Evolutionary conservation across 1,139 yeast genomes (phyloP), one percentile per base, ranked within the genome.

Genomic region (Kurtzmaniella quercitrusa): DNA sequence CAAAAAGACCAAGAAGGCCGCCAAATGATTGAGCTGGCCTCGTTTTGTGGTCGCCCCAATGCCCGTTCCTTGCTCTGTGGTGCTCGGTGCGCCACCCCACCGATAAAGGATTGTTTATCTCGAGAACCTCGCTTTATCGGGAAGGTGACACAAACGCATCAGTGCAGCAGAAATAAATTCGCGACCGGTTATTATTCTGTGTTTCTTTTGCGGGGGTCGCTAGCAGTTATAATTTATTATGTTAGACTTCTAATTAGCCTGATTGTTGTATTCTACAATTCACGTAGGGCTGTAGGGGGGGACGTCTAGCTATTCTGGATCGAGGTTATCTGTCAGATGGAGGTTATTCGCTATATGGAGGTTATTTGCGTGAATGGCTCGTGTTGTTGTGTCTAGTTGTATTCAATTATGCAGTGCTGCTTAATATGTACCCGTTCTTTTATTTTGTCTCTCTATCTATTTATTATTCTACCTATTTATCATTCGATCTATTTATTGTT

Each of bases 71-170:
- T 23, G 27, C 27, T 11, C 27, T 23, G 27, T 23, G 7, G 10
- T 11, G 27, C 27, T 23, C 27, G 7, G 7, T 23, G 10, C 31
- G 14, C 31, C 31, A 5, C 36, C 36, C 18, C 36, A 9, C 36
- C 10, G 36, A 31, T 31, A 31, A 31, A n/a, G 36, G 18, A 31
- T 31, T 31, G 36, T 31, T 31, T 31, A 31, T 31, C 36, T 31
- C 36, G 36, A 31, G 36, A 18, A 31, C 18, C 34, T 9, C 11
- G 16, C 36, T 31, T 31, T 31, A 31, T 31, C 36, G 10, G 36
- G 36, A 14, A 31, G 16, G 36, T 31, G 36, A 31, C 36, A 31
- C 36, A 31, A 31, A 31, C 17, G 18, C 36, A 31, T 15, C 16
- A 31, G 3, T 12, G 10, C 6, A 9, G 10, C 36, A 31, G 10